phyloP scores from a whole-genome alignment of 2,329 filamentous ascomycete genomes.

The Pseudocercospora fijiensis region DNA sequence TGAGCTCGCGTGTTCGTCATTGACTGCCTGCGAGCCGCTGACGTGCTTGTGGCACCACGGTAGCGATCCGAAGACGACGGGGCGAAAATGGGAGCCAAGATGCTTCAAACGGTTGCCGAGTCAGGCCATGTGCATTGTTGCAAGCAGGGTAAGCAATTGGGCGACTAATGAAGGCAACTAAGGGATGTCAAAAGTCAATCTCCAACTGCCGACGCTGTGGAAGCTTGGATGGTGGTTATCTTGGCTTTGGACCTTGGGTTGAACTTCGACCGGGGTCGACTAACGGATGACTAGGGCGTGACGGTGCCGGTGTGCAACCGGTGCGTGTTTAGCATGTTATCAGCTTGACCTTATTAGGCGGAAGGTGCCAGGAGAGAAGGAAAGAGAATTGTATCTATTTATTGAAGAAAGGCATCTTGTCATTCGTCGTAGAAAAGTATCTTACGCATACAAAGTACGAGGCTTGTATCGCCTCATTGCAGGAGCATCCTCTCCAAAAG shows the following conservation, averaged over 20 bases:
- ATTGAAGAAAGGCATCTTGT: not conserved
- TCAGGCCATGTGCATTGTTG: not conserved
- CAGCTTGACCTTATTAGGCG: not conserved
- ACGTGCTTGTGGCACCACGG: not conserved
- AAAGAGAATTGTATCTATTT: no score
- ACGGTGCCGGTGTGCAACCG: not conserved
- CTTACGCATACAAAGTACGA: not conserved
- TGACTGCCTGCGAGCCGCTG: not conserved
- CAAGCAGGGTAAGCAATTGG: not conserved
- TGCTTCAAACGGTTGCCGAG: not conserved
- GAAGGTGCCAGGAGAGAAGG: not conserved
- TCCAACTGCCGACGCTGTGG: constrained; percentile 1
- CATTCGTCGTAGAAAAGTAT: not conserved
- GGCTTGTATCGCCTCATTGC: not conserved
- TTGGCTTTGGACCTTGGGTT: constrained; percentile 5
- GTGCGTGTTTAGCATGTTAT: not conserved
- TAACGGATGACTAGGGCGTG: not conserved
- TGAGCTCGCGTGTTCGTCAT: not conserved
- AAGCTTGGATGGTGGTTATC: not conserved
- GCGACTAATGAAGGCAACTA: constrained; percentile 1
- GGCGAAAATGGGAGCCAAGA: not conserved
- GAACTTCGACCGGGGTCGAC: not conserved
- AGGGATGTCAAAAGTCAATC: constrained; percentile 3
- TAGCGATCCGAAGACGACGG: not conserved
- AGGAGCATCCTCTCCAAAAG: not conserved